Percentiles rank a stretch among this genome's conserved stretches.
Evolutionary conservation across 495 filamentous ascomycete genomes (phyloP).

Genomic region (Penicillium parvum): DNA sequence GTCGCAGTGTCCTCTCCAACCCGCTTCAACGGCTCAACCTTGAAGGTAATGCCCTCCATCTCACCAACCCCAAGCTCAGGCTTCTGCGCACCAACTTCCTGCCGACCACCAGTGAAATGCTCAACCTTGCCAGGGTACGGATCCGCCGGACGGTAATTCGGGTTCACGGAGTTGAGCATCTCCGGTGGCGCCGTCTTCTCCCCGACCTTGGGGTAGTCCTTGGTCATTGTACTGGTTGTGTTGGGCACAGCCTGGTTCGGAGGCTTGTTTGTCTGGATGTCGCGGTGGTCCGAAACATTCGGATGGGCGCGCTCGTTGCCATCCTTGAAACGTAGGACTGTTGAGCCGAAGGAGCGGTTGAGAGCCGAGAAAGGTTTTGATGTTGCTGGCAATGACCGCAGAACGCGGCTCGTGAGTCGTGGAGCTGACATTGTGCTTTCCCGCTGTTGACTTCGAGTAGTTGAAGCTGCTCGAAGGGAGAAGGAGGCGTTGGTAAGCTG

Average conservation of each 20-base stretch:
- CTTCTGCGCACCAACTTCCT: constrained; percentile 45
- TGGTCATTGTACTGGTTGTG: constrained; percentile 59
- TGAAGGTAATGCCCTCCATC: constrained; percentile 82
- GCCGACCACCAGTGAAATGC: constrained; percentile 58
- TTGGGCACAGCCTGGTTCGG: constrained; percentile 61
- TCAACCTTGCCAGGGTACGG: constrained; percentile 56
- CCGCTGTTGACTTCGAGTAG: neutral
- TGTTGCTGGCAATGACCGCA: constrained; percentile 27
- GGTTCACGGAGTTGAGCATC: constrained; percentile 52
- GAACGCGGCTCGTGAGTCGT: constrained; percentile 29
- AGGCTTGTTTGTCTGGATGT: constrained; percentile 50
- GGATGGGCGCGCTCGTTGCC: constrained; percentile 22
- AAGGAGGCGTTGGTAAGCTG: constrained; percentile 12
- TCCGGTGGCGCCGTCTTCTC: constrained; percentile 56
- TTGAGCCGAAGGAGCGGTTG: constrained; percentile 33
- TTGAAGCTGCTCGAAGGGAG: constrained; percentile 4
- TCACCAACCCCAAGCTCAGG: constrained; percentile 86
- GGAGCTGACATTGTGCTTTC: constrained; percentile 35
- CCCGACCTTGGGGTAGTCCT: constrained; percentile 58
- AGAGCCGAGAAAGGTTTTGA: constrained; percentile 17
- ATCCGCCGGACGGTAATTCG: constrained; percentile 54
- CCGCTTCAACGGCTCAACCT: constrained; percentile 80
- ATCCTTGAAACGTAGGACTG: constrained; percentile 32
- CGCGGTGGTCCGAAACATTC: constrained; percentile 46
- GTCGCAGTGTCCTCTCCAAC: constrained; percentile 75